A percentile compares a stretch with the other conserved stretches of the same genome.
Conservation (phyloP, 768 basidiomycete species). For the Butyriboletus loyo region DNA sequence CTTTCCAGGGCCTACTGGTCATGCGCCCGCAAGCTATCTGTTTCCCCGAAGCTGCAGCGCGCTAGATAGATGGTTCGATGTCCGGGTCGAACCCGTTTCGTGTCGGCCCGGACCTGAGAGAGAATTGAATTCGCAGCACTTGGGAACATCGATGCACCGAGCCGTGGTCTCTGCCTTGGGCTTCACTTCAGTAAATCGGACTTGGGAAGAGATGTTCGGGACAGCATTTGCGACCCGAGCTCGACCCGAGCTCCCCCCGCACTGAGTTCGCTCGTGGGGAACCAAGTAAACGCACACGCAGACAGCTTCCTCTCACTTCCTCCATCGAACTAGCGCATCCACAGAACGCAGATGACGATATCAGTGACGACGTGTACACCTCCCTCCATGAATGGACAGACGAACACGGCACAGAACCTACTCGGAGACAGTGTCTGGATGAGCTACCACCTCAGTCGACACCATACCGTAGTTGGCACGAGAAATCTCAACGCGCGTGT, state of each 20-base stretch:
- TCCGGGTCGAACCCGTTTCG: background rate
- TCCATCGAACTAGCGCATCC: background rate
- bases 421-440: slow-evolving; percentile 20
- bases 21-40: background rate
- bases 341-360: slow-evolving; percentile 1
- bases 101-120: background rate
- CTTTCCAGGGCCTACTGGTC: background rate
- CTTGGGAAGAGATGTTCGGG: slow-evolving; percentile 7
- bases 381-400: slow-evolving; percentile 24
- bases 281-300: background rate
- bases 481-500: slow-evolving; percentile 13
- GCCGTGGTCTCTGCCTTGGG: background rate
- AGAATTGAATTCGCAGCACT: too few species aligned
- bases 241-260: background rate
- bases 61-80: background rate
- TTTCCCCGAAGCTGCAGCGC: background rate
- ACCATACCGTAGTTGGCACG: slow-evolving; percentile 21
- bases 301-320: background rate
- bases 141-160: background rate
- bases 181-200: background rate
- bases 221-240: background rate
- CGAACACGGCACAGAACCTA: slow-evolving; percentile 9
- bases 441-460: slow-evolving; percentile 21
- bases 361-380: slow-evolving; percentile 1
- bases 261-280: slow-evolving; percentile 1